Conservation (phyloP, 2,329 filamentous ascomycete species). For the Calonectria pteridis region DNA sequence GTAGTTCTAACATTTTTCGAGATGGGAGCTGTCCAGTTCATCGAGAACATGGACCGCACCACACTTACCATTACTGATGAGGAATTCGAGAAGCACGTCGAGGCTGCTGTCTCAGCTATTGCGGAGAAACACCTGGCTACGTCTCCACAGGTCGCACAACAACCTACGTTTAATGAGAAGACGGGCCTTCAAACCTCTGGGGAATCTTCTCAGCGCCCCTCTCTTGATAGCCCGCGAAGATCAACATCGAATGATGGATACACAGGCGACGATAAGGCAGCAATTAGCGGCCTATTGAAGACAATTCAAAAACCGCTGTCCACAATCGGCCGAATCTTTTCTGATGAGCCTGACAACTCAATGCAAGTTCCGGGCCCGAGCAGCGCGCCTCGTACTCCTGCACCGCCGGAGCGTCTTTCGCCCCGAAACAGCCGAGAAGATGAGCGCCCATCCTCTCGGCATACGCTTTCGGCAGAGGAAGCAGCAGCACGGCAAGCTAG, state of each 20-base stretch:
- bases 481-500: constrained; percentile 91
- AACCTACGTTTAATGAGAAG: constrained; percentile 61
- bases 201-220: constrained; percentile 54
- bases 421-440: constrained; percentile 49
- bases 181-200: constrained; percentile 36
- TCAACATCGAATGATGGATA: constrained; percentile 69
- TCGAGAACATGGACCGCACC: constrained; percentile 95
- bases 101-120: constrained; percentile 94
- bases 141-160: constrained; percentile 58
- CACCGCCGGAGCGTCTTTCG: constrained; percentile 48
- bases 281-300: constrained; percentile 86
- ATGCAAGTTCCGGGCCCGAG: constrained; percentile 44
- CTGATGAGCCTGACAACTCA: constrained; percentile 68
- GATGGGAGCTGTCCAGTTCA: constrained; percentile 96
- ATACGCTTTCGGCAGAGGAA: constrained; percentile 80
- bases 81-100: constrained; percentile 96
- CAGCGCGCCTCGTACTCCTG: constrained; percentile 53
- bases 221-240: constrained; percentile 62
- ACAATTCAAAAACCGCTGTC: constrained; percentile 92
- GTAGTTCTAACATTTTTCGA: constrained; percentile 46
- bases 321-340: constrained; percentile 95
- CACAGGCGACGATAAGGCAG: constrained; percentile 77
- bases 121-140: constrained; percentile 83
- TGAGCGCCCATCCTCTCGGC: constrained; percentile 52
- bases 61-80: constrained; percentile 93